Conservation (phyloP, 2,329 filamentous ascomycete genomes). For the Cladosporium sp. region DNA sequence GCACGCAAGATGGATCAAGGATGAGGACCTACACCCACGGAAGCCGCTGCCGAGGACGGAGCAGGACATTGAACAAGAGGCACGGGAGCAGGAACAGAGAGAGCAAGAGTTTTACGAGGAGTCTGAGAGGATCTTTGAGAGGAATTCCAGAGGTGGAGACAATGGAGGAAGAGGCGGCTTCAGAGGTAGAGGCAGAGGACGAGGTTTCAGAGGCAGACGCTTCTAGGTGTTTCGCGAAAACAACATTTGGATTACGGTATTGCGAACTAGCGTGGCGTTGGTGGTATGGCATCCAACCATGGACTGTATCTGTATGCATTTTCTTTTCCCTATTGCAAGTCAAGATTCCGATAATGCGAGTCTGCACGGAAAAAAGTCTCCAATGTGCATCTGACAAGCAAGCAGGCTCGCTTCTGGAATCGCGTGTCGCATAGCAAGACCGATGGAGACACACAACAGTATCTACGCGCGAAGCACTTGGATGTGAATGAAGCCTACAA, state of each 20-base stretch:
- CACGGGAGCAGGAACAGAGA: slow-evolving; percentile 61
- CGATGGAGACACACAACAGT: too few species aligned
- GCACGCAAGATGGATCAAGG: slow-evolving; percentile 75
- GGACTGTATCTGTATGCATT: neutral
- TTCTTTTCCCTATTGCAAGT: neutral
- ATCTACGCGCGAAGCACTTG: too few species aligned
- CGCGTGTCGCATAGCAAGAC: too few species aligned
- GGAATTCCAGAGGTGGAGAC: slow-evolving; percentile 52
- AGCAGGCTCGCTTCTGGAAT: too few species aligned
- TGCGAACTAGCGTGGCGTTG: slow-evolving; percentile 12
- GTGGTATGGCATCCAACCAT: slow-evolving; percentile 14
- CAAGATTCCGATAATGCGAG: neutral
- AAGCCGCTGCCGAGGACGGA: slow-evolving; percentile 64
- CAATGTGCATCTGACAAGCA: neutral
- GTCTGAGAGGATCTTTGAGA: slow-evolving; percentile 50
- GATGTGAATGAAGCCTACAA: too few species aligned
- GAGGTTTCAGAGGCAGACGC: slow-evolving; percentile 25
- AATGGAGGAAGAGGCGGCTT: slow-evolving; percentile 51
- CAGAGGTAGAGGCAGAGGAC: slow-evolving; percentile 43
- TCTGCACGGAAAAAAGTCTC: neutral
- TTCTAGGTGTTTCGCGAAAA: neutral
- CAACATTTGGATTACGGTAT: neutral
- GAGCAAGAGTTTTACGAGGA: slow-evolving; percentile 57
- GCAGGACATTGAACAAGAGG: slow-evolving; percentile 71
- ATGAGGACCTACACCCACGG: slow-evolving; percentile 60